Conservation (phyloP, 2,329 filamentous ascomycete genomes). For the Alternaria metachromatica region DNA sequence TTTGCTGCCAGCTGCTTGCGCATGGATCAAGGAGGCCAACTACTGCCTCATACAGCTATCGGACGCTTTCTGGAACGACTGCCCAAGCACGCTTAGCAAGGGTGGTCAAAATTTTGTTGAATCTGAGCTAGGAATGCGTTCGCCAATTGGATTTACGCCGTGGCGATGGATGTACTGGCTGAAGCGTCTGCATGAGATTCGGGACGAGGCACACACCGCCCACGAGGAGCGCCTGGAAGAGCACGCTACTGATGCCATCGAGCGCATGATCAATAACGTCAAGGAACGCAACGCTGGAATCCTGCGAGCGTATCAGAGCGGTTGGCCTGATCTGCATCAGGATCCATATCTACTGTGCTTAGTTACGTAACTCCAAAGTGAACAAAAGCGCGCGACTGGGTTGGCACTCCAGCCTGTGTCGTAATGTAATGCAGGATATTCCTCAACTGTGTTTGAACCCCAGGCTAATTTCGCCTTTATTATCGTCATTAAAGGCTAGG, state of each 20-base stretch:
- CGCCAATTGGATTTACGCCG: conserved; percentile 14
- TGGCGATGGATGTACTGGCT: conserved; percentile 18
- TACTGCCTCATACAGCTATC: not conserved
- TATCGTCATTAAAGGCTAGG: not conserved
- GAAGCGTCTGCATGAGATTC: conserved; percentile 14
- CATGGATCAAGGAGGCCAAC: not conserved
- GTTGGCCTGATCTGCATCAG: not conserved
- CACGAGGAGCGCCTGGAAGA: not conserved
- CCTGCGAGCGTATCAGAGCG: not conserved
- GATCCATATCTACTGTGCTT: not conserved
- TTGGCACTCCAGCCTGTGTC: not conserved
- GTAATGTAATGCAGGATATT: not conserved
- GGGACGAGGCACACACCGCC: conserved; percentile 3
- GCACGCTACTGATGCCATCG: not conserved
- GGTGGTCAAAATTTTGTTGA: not conserved
- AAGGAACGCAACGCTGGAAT: not conserved
- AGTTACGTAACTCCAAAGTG: not conserved
- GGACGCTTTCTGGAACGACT: not conserved
- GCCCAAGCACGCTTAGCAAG: not conserved
- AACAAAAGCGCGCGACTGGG: not conserved
- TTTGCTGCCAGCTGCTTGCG: not conserved
- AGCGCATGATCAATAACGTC: not conserved
- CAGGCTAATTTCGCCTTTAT: not conserved
- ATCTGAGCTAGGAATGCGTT: conserved; percentile 11
- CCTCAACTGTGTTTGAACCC: not conserved